Percentiles rank a stretch among this genome's conserved stretches.
Conservation (phyloP, 352 stramenopile genomes). For the Phytopythium litorale region DNA sequence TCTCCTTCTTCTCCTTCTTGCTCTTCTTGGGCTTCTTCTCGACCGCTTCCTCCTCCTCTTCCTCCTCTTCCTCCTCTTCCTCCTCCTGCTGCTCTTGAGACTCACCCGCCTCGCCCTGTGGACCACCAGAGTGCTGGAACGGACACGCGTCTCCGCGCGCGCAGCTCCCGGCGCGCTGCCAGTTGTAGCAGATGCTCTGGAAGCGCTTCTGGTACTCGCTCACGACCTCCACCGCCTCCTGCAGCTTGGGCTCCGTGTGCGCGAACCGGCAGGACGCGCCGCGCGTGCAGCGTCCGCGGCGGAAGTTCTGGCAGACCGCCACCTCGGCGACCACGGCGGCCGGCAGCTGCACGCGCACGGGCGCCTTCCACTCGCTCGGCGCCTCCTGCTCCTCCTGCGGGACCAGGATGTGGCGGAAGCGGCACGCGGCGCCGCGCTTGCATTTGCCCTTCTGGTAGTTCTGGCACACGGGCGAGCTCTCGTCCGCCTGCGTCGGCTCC, state of each 20-base stretch:
- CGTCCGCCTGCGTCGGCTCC: conserved; percentile 35
- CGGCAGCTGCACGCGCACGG: conserved; percentile 31
- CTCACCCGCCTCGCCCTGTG: background rate
- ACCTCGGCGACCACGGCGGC: conserved; percentile 40
- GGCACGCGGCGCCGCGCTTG: conserved; percentile 56
- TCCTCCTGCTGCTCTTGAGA: background rate
- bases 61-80: conserved; percentile 3
- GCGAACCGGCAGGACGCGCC: conserved; percentile 55
- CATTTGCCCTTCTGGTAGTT: conserved; percentile 71
- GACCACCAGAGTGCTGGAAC: conserved; percentile 41
- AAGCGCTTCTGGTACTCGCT: conserved; percentile 64
- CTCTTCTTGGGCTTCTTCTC: conserved; percentile 10
- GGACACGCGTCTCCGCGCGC: conserved; percentile 37
- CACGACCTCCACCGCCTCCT: conserved; percentile 44
- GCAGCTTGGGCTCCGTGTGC: conserved; percentile 29
- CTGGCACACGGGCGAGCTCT: conserved; percentile 48
- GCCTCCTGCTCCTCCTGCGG: conserved; percentile 13
- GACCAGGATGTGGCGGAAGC: conserved; percentile 45
- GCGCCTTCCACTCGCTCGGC: conserved; percentile 12
- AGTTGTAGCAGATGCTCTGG: conserved; percentile 65
- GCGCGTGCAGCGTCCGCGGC: conserved; percentile 34
- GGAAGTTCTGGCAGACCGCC: conserved; percentile 51
- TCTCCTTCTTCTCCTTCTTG: conserved; percentile 21
- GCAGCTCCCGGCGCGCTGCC: conserved; percentile 38
- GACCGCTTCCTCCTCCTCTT: background rate